A percentile compares a stretch with the other conserved stretches of the same genome.
Conservation (phyloP, 192 early-diverging fungal genomes). For the Radiomyces spectabilis region DNA sequence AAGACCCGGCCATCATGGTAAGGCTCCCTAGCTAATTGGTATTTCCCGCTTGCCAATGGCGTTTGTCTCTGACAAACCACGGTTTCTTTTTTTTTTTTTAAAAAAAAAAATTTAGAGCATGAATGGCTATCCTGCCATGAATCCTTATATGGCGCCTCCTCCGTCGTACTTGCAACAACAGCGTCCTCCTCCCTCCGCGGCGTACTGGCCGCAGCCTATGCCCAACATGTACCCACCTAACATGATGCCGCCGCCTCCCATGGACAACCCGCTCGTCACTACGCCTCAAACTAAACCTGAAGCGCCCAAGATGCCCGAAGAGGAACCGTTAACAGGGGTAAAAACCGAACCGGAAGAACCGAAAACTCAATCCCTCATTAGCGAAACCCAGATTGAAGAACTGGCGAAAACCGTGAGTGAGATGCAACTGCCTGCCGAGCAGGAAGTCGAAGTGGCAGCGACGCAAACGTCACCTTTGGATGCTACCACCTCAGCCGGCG, state of each 20-base stretch:
- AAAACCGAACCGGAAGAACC: too few relatives aligned
- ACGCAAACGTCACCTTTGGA: too few relatives aligned
- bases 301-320: slow-evolving; percentile 4
- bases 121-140: slow-evolving; percentile 26
- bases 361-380: too few relatives aligned
- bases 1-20: slow-evolving; percentile 74
- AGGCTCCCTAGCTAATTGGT: not conserved
- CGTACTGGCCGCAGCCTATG: too few relatives aligned
- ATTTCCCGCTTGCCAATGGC: not conserved
- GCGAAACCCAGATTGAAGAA: too few relatives aligned
- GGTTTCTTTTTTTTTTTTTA: slow-evolving; percentile 18
- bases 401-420: too few relatives aligned
- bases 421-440: too few relatives aligned
- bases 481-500: too few relatives aligned
- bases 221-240: too few relatives aligned
- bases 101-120: slow-evolving; percentile 3
- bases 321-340: too few relatives aligned
- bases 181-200: slow-evolving; percentile 5
- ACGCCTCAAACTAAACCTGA: slow-evolving; percentile 8
- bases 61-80: too few relatives aligned
- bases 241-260: slow-evolving; percentile 7
- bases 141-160: slow-evolving; percentile 25
- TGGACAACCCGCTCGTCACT: slow-evolving; percentile 18
- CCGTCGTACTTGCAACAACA: slow-evolving; percentile 22
- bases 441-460: too few relatives aligned